Evolutionary conservation across 2,329 filamentous ascomycete species (phyloP).

Genomic region (Penicillium sp.): DNA sequence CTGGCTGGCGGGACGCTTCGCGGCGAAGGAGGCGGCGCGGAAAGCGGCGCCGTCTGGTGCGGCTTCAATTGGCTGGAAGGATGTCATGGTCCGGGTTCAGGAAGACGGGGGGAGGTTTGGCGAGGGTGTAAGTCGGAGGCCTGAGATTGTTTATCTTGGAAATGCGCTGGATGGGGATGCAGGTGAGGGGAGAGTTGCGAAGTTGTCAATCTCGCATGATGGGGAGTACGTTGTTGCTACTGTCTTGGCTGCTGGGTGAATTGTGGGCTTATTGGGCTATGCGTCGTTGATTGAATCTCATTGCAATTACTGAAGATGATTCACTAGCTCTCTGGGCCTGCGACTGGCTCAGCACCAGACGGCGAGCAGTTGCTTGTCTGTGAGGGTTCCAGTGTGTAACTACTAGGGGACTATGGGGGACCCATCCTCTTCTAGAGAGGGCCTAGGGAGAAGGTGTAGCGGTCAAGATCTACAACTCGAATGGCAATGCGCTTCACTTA

Average conservation of each 20-base stretch:
- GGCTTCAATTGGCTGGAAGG: slow-evolving; percentile 60
- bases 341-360: background rate
- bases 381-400: background rate
- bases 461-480: background rate
- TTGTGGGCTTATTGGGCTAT: background rate
- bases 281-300: background rate
- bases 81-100: slow-evolving; percentile 50
- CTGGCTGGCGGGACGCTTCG: slow-evolving; percentile 56
- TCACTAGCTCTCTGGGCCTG: background rate
- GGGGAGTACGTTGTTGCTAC: slow-evolving; percentile 67
- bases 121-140: slow-evolving; percentile 29
- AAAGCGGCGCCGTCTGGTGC: slow-evolving; percentile 62
- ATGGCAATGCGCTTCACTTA: background rate
- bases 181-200: slow-evolving; percentile 54
- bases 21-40: slow-evolving; percentile 72
- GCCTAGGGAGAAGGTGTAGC: too few relatives aligned
- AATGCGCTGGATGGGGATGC: slow-evolving; percentile 9
- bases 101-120: slow-evolving; percentile 13
- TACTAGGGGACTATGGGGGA: background rate
- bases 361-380: background rate
- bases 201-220: slow-evolving; percentile 84
- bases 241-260: slow-evolving; percentile 39
- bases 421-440: background rate
- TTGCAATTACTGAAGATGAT: background rate
- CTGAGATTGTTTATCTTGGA: slow-evolving; percentile 40